Evolutionary conservation across 1,284 basidiomycete species (phyloP).

Genomic region (Pseudozyma hubeiensis): DNA sequence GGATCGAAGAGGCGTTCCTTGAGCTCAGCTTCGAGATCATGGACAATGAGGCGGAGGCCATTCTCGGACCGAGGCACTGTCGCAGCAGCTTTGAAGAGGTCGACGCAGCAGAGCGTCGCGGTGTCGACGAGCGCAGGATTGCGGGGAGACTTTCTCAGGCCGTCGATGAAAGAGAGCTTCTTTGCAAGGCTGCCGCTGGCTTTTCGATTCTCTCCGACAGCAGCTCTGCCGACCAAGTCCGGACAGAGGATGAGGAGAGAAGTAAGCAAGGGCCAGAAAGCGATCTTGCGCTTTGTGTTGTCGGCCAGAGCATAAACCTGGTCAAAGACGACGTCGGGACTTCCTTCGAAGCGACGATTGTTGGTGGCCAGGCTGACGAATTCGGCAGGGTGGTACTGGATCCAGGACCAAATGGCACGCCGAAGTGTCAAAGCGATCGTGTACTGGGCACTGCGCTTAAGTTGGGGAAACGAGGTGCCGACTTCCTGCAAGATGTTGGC

Average conservation of each 20-base stretch:
- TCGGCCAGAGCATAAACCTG: conserved; percentile 64
- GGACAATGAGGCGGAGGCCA: conserved; percentile 77
- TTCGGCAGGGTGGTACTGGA: conserved; percentile 82
- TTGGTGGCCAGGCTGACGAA: conserved; percentile 78
- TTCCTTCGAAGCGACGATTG: conserved; percentile 64
- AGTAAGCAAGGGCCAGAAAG: conserved; percentile 84
- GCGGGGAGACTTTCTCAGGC: conserved; percentile 63
- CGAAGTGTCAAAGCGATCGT: conserved; percentile 81
- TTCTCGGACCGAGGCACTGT: conserved; percentile 73
- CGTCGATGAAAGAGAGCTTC: conserved; percentile 70
- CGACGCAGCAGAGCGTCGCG: conserved; percentile 80
- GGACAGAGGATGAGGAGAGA: conserved; percentile 81
- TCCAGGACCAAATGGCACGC: conserved; percentile 90
- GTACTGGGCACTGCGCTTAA: conserved; percentile 80
- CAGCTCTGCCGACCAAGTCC: conserved; percentile 75
- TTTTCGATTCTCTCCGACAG: conserved; percentile 68
- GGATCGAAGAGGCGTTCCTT: conserved; percentile 63
- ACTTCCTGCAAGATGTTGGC: conserved; percentile 74
- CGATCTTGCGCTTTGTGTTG: conserved; percentile 73
- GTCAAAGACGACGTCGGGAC: conserved; percentile 67
- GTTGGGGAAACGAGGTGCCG: conserved; percentile 83
- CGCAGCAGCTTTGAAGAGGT: conserved; percentile 83
- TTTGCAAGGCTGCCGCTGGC: conserved; percentile 67
- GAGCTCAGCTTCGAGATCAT: conserved; percentile 59
- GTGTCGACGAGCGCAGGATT: conserved; percentile 73